phyloP scores from a whole-genome alignment of 257 asterid species.

The Orobanche coerulescens region DNA sequence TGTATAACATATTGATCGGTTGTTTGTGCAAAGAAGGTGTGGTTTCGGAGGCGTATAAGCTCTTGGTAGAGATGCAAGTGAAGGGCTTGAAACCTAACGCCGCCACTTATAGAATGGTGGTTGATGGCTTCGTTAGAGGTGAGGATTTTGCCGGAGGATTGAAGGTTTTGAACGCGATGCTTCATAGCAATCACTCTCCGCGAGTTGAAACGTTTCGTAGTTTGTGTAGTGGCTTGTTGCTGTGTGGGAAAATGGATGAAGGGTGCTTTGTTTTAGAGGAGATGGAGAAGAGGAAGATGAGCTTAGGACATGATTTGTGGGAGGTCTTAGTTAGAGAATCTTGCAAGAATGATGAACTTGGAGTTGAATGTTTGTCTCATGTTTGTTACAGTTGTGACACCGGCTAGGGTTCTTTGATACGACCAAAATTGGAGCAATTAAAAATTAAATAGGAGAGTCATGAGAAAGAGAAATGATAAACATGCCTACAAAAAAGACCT shows the following conservation, averaged over 20 bases:
- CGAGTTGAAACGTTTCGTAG: slow-evolving; percentile 40
- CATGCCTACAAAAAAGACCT: no score
- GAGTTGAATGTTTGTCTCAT: slow-evolving; percentile 24
- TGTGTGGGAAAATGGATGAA: slow-evolving; percentile 41
- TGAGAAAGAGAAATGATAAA: no score
- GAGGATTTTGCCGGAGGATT: slow-evolving; percentile 54
- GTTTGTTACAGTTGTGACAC: slow-evolving; percentile 18
- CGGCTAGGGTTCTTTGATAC: no score
- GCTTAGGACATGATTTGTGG: slow-evolving; percentile 50
- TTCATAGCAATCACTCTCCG: slow-evolving; percentile 49
- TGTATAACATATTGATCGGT: slow-evolving; percentile 52
- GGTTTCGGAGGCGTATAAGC: slow-evolving; percentile 57
- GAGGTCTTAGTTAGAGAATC: slow-evolving; percentile 39
- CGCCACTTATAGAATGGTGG: slow-evolving; percentile 68
- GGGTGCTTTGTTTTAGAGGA: slow-evolving; percentile 61
- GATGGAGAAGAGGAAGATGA: slow-evolving; percentile 53
- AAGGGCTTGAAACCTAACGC: slow-evolving; percentile 67
- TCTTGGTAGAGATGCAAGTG: slow-evolving; percentile 66
- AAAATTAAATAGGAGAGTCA: no score
- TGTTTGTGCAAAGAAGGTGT: slow-evolving; percentile 42
- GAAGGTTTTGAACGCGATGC: slow-evolving; percentile 66
- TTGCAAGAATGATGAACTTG: slow-evolving; percentile 30
- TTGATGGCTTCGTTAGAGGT: slow-evolving; percentile 56
- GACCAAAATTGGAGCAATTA: no score
- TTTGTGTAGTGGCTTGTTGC: slow-evolving; percentile 45